Percentiles rank a stretch among this genome's conserved stretches.
phyloP scores from a whole-genome alignment of 805 yeast species.

The Ogataea chonburiensis region DNA sequence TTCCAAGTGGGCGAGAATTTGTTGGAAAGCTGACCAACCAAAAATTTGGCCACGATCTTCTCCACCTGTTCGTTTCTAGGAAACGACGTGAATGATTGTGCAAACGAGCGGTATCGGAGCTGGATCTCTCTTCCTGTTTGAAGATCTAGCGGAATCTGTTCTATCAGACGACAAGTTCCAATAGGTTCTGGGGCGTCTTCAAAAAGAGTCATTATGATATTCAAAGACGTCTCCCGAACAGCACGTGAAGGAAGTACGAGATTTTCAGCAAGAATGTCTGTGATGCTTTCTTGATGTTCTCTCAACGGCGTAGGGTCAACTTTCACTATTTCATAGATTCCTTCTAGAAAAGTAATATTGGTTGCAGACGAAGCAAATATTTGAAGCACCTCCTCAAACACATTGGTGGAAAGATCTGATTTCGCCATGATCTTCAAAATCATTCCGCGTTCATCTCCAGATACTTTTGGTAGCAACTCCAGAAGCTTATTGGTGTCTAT shows the following conservation, averaged over 20 bases:
- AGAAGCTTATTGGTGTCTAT: slow-evolving; percentile 26
- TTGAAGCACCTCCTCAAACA: background rate
- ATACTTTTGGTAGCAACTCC: slow-evolving; percentile 3
- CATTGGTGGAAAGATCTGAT: slow-evolving; percentile 20
- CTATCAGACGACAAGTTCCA: slow-evolving; percentile 56
- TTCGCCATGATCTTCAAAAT: slow-evolving; percentile 36
- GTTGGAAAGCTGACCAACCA: slow-evolving; percentile 71
- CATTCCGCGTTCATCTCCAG: slow-evolving; percentile 43
- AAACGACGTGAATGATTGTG: slow-evolving; percentile 39
- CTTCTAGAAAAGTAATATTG: slow-evolving; percentile 18
- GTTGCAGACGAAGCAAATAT: slow-evolving; percentile 6
- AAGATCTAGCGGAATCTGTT: slow-evolving; percentile 69
- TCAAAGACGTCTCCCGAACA: slow-evolving; percentile 46
- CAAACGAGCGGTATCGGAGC: slow-evolving; percentile 62
- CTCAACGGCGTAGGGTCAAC: slow-evolving; percentile 36
- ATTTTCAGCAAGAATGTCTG: slow-evolving; percentile 33
- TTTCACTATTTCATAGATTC: slow-evolving; percentile 26
- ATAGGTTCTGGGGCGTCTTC: slow-evolving; percentile 30
- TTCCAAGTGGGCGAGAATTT: slow-evolving; percentile 86
- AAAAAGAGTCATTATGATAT: slow-evolving; percentile 43
- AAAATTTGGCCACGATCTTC: slow-evolving; percentile 43
- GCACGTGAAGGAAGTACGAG: slow-evolving; percentile 49
- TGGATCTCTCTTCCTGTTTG: slow-evolving; percentile 72
- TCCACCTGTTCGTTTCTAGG: slow-evolving; percentile 25
- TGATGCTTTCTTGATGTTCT: slow-evolving; percentile 36